These are phyloP conservation scores for Centrapalus pauciflorus DNA, from an alignment of 129 eudicot genomes.

Conservation along the genomic window DNA sequence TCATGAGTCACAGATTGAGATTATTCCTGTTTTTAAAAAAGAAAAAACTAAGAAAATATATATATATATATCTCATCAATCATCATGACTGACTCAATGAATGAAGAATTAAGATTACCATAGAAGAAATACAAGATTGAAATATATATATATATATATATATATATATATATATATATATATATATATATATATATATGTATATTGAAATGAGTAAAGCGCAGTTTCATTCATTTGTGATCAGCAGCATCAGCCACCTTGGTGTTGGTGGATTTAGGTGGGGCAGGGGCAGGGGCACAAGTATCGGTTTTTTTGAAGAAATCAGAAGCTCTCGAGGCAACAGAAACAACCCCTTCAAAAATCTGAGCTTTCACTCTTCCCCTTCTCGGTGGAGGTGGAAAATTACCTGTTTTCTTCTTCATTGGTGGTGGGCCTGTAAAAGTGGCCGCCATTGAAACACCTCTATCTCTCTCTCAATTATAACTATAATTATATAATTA, in stretches of 20 bases:
- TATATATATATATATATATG: not conserved
- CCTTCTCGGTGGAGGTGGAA: constrained; percentile 1
- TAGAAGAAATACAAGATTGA: not conserved
- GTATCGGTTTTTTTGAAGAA: constrained; percentile 12
- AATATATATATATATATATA: not conserved
- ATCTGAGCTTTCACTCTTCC: constrained; percentile 22
- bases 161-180: not conserved
- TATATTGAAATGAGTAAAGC: not conserved
- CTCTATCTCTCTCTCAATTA: too few relatives aligned
- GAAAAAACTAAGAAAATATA: too few relatives aligned
- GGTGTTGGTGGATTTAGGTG: not conserved
- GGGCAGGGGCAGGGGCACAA: constrained; percentile 3
- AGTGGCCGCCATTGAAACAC: constrained; percentile 16
- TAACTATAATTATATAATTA: too few relatives aligned
- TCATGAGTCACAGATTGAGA: too few relatives aligned
- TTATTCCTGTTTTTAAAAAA: too few relatives aligned
- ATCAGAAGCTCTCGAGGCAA: constrained; percentile 25
- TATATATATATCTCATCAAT: too few relatives aligned
- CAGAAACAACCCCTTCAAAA: constrained; percentile 29
- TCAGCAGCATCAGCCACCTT: not conserved
- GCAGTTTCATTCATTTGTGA: too few relatives aligned
- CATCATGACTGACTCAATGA: too few relatives aligned
- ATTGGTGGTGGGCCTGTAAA: constrained; percentile 11
- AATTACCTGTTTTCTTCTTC: too few relatives aligned
- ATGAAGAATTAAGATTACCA: too few relatives aligned